These are phyloP conservation scores for Diplodia intermedia DNA, from an alignment of 2,329 filamentous ascomycete species.

Conservation along the genomic window DNA sequence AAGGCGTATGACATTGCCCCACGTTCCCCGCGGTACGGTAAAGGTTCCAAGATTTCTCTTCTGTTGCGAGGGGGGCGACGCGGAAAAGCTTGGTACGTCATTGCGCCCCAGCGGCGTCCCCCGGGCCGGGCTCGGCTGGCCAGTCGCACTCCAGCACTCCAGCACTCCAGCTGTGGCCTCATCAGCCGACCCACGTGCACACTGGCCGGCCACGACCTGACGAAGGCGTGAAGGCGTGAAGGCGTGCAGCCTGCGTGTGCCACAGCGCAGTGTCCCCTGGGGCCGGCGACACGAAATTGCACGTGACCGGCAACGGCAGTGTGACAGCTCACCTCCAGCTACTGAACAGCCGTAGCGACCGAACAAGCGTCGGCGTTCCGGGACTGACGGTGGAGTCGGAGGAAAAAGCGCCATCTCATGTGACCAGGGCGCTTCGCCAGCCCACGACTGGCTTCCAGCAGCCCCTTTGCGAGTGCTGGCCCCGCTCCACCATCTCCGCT, in stretches of 20 bases:
- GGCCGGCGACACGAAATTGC: neutral
- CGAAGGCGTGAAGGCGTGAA: slow-evolving; percentile 8
- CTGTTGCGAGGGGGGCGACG: slow-evolving; percentile 2
- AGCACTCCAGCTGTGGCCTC: neutral
- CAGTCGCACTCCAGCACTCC: slow-evolving; percentile 1
- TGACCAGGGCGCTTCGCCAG: slow-evolving; percentile 28
- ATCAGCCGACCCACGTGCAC: slow-evolving; percentile 17
- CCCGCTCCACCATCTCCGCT: slow-evolving; percentile 25
- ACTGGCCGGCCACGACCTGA: neutral
- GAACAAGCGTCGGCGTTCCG: slow-evolving; percentile 15
- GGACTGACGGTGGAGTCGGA: slow-evolving; percentile 17
- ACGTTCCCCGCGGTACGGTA: slow-evolving; percentile 13
- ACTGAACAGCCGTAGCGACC: slow-evolving; percentile 7
- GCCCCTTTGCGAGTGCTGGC: slow-evolving; percentile 18
- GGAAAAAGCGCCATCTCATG: slow-evolving; percentile 30
- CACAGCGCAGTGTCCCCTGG: neutral
- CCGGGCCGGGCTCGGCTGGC: slow-evolving; percentile 20
- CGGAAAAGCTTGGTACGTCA: slow-evolving; percentile 27
- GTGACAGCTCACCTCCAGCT: slow-evolving; percentile 21
- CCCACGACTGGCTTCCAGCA: slow-evolving; percentile 2
- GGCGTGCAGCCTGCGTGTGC: neutral
- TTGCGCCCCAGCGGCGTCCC: neutral
- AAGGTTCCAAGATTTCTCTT: slow-evolving; percentile 19
- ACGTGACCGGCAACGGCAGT: slow-evolving; percentile 10
- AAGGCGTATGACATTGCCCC: slow-evolving; percentile 24